Percentiles rank a stretch among this genome's conserved stretches.
Evolutionary conservation across 345 rosid genomes (phyloP).

Genomic region (Citrus mangshanensis): DNA sequence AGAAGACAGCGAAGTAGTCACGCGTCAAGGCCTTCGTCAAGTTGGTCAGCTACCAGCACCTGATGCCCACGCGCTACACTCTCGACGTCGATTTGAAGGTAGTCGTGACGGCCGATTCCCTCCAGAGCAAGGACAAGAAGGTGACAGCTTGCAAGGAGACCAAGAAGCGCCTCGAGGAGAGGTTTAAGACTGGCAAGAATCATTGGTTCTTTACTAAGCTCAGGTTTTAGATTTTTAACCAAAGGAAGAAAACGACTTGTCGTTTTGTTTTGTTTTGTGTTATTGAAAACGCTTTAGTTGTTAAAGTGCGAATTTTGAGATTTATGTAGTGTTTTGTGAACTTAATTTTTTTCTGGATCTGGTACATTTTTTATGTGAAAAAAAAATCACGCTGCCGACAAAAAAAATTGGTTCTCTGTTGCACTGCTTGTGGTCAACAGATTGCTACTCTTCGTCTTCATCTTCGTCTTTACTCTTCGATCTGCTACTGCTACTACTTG

Average conservation of each 20-base stretch:
- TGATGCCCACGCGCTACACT: constrained; percentile 67
- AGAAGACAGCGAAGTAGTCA: constrained; percentile 59
- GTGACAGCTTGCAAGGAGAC: constrained; percentile 44
- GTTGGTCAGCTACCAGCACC: constrained; percentile 52
- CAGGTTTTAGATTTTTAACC: constrained; percentile 37
- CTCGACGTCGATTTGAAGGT: constrained; percentile 60
- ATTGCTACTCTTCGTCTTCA: too few species aligned
- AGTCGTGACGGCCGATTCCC: constrained; percentile 34
- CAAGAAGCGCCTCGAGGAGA: constrained; percentile 51
- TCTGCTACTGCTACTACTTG: too few species aligned
- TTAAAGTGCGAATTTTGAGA: not conserved
- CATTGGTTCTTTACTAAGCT: constrained; percentile 66
- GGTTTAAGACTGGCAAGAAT: constrained; percentile 64
- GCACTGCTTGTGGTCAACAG: too few species aligned
- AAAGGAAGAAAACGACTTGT: not conserved
- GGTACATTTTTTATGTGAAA: constrained; percentile 1
- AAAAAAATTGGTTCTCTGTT: too few species aligned
- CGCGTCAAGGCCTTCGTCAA: constrained; percentile 51
- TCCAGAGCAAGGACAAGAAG: constrained; percentile 50
- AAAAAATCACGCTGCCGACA: too few species aligned
- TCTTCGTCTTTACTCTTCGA: too few species aligned
- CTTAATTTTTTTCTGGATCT: constrained; percentile 10
- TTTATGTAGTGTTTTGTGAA: not conserved
- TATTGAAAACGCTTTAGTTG: not conserved
- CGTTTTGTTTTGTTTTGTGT: not conserved